Percentiles rank a stretch among this genome's conserved stretches.
phyloP scores from a whole-genome alignment of 148 eudicot species.

The Dianthus caryophyllus region DNA sequence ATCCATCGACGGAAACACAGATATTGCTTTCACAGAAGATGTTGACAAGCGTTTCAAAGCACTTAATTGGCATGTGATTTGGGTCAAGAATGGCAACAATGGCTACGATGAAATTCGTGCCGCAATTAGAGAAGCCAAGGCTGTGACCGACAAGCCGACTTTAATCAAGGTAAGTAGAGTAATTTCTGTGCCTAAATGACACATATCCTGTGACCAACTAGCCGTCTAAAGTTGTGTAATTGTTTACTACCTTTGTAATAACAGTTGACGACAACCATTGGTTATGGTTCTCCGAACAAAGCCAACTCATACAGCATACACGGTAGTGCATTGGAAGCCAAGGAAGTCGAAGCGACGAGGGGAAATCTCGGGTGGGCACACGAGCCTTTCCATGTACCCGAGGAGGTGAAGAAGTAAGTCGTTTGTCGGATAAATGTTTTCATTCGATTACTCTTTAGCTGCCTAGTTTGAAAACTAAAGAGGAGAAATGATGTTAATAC shows the following conservation, averaged over 20 bases:
- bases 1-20: conserved; percentile 95
- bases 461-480: conserved; percentile 7
- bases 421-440: not conserved
- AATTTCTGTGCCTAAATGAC: too few species aligned
- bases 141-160: conserved; percentile 92
- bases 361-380: conserved; percentile 86
- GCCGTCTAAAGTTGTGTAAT: not conserved
- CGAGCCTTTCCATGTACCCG: conserved; percentile 98
- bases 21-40: conserved; percentile 90
- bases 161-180: conserved; percentile 63
- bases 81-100: conserved; percentile 97
- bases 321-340: conserved; percentile 86
- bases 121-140: conserved; percentile 94
- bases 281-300: conserved; percentile 95
- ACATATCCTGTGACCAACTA: too few species aligned
- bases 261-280: conserved; percentile 96
- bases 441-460: not conserved
- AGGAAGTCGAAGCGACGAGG: conserved; percentile 97
- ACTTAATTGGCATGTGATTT: conserved; percentile 98
- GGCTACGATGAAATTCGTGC: conserved; percentile 97
- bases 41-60: conserved; percentile 86
- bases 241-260: conserved; percentile 4
- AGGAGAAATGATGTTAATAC: conserved; percentile 11
- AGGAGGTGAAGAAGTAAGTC: conserved; percentile 80
- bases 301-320: conserved; percentile 97